phyloP scores from a whole-genome alignment of 306 rosid species.

The Sicyos baderoa region DNA sequence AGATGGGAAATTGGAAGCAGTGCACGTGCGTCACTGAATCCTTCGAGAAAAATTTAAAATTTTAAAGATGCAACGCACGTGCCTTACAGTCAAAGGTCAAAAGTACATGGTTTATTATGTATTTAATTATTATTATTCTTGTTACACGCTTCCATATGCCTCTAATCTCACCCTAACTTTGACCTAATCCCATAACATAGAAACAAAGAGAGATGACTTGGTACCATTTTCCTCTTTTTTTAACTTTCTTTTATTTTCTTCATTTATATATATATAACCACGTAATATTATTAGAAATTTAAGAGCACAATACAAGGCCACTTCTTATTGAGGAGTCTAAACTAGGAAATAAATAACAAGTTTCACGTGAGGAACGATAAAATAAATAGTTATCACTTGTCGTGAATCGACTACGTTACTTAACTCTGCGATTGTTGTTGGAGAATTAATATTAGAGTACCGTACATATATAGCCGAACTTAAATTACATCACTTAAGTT shows the following conservation, averaged over 20 bases:
- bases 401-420: fast-evolving
- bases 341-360: too few species aligned
- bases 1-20: constrained; percentile 1
- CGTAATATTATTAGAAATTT: too few species aligned
- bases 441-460: too few species aligned
- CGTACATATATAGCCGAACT: too few species aligned
- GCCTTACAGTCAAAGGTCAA: constrained; percentile 28
- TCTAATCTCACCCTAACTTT: background rate
- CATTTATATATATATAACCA: too few species aligned
- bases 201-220: background rate
- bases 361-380: too few species aligned
- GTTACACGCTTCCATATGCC: constrained; percentile 13
- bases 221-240: background rate
- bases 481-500: too few species aligned
- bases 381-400: too few species aligned
- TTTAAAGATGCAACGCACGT: constrained; percentile 24
- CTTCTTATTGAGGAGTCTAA: too few species aligned
- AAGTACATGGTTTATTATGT: constrained; percentile 1
- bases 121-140: background rate
- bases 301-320: too few species aligned
- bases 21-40: constrained; percentile 26
- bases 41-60: constrained; percentile 22
- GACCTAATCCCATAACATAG: constrained; percentile 7
- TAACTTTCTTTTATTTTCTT: too few species aligned
- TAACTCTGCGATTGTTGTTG: too few species aligned